Conservation (phyloP, 2,329 filamentous ascomycete genomes). For the Pseudocercospora musae region DNA sequence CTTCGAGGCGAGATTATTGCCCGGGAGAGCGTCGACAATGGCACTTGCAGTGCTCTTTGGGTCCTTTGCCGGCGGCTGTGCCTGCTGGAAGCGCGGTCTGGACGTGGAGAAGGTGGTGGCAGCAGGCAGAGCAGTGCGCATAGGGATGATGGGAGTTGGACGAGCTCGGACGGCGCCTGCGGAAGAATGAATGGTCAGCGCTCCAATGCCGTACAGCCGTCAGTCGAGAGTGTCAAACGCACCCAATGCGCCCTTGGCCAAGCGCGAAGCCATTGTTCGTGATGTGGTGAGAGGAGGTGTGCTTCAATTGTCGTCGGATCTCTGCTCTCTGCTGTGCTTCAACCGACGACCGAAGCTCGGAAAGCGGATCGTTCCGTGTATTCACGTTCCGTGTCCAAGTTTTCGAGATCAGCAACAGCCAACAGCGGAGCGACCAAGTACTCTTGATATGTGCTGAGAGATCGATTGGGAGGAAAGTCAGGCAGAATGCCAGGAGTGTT, state of each 20-base stretch:
- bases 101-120: constrained; percentile 66
- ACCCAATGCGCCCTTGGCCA: constrained; percentile 95
- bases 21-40: constrained; percentile 87
- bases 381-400: too few species aligned
- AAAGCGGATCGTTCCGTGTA: constrained; percentile 1
- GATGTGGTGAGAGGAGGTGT: constrained; percentile 48
- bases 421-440: neutral
- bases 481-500: constrained; percentile 37
- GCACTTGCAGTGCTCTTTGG: constrained; percentile 97
- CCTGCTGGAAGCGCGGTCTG: constrained; percentile 56
- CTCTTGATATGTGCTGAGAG: neutral
- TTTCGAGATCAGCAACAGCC: constrained; percentile 1
- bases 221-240: constrained; percentile 45
- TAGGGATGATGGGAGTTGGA: constrained; percentile 57
- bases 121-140: constrained; percentile 71
- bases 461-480: constrained; percentile 3
- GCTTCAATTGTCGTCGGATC: constrained; percentile 12
- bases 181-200: constrained; percentile 30
- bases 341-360: neutral
- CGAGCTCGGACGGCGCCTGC: constrained; percentile 77
- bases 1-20: constrained; percentile 90
- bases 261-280: constrained; percentile 90
- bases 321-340: neutral
- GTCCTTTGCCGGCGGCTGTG: constrained; percentile 71
- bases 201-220: constrained; percentile 12